phyloP scores from a whole-genome alignment of 345 rosid species.

The Pugionium cornutum region DNA sequence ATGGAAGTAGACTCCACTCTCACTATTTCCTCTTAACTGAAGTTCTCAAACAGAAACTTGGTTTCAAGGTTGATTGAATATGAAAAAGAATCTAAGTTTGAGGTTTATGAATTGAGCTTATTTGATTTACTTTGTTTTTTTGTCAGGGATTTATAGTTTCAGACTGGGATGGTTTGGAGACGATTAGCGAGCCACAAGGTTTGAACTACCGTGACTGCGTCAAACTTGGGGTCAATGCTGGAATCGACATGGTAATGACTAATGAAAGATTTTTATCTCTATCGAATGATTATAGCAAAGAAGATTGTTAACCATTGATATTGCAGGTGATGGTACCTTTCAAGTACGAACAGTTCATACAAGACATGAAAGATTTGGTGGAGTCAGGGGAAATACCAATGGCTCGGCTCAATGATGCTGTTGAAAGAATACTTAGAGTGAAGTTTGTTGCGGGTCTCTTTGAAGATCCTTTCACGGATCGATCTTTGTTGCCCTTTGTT shows the following conservation, averaged over 20 bases:
- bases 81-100: background rate
- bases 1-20: constrained; percentile 63
- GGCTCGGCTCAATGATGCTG: constrained; percentile 74
- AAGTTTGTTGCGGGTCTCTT: constrained; percentile 83
- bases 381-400: constrained; percentile 74
- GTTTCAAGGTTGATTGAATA: constrained; percentile 61
- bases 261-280: background rate
- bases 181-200: constrained; percentile 61
- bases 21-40: constrained; percentile 71
- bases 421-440: constrained; percentile 82
- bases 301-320: constrained; percentile 19
- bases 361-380: constrained; percentile 54
- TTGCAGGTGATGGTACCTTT: constrained; percentile 84
- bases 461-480: constrained; percentile 68
- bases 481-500: constrained; percentile 63
- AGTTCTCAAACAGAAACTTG: constrained; percentile 68
- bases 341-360: constrained; percentile 52
- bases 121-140: background rate
- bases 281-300: constrained; percentile 9
- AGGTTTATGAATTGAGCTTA: background rate
- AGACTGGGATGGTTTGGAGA: constrained; percentile 78
- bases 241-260: constrained; percentile 76
- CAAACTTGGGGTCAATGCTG: constrained; percentile 71
- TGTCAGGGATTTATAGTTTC: constrained; percentile 72
- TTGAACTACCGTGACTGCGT: constrained; percentile 62